phyloP scores from a whole-genome alignment of 108 stramenopile genomes.

The Cyclostephanos tholiformis region DNA sequence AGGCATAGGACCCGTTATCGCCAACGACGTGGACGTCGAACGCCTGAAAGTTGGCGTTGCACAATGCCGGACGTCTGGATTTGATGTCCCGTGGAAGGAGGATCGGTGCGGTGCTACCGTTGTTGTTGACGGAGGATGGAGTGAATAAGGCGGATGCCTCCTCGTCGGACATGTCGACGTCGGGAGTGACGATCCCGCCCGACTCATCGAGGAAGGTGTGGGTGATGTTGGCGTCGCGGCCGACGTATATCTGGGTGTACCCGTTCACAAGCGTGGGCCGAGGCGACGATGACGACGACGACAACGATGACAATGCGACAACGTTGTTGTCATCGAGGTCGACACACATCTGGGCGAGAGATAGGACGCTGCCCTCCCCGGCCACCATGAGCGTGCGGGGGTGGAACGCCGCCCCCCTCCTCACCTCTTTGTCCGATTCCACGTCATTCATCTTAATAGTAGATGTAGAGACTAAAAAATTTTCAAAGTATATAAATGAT shows the following conservation, averaged over 20 bases:
- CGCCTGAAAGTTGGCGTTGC: constrained; percentile 79
- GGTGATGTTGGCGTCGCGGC: no score
- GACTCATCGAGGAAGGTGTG: no score
- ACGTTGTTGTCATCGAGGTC: constrained; percentile 59
- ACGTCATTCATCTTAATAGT: neutral
- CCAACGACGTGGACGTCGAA: constrained; percentile 83
- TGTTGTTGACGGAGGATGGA: no score
- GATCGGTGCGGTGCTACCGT: no score
- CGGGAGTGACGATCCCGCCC: no score
- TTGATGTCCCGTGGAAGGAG: constrained; percentile 57
- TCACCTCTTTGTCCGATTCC: constrained; percentile 13
- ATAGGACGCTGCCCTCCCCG: constrained; percentile 55
- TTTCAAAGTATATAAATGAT: no score
- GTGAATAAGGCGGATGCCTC: no score
- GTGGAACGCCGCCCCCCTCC: constrained; percentile 74
- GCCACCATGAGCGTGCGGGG: constrained; percentile 76
- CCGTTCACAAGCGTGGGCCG: no score
- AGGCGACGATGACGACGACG: no score
- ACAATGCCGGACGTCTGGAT: constrained; percentile 61
- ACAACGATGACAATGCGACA: neutral
- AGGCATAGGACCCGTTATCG: constrained; percentile 61
- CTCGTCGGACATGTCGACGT: no score
- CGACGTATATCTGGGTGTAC: no score
- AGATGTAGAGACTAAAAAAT: no score
- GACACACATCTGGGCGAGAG: constrained; percentile 75